Conservation (phyloP, 805 yeast species). For the Lipomyces anomalus region DNA sequence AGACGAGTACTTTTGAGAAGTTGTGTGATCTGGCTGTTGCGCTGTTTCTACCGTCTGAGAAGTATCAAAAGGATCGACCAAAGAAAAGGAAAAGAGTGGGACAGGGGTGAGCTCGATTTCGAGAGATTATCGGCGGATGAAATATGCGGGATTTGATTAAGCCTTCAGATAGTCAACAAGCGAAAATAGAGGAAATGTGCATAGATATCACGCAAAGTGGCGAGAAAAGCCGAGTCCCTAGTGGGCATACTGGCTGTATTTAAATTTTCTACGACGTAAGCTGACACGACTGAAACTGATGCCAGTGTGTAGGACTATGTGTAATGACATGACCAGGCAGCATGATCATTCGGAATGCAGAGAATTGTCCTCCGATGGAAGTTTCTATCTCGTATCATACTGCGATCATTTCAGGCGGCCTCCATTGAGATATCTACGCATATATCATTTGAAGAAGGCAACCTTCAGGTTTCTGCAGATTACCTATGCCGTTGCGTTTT, state of each 20-base stretch:
- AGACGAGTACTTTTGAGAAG: too few species aligned
- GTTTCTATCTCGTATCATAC: constrained; percentile 3
- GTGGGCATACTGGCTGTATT: constrained; percentile 6
- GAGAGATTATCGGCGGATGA: too few species aligned
- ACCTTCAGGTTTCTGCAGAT: constrained; percentile 2
- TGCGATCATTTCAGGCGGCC: constrained; percentile 13
- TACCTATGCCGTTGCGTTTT: constrained; percentile 2
- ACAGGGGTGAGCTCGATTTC: too few species aligned
- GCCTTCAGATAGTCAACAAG: too few species aligned
- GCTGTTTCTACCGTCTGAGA: too few species aligned
- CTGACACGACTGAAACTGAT: constrained; percentile 5
- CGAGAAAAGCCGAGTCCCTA: too few species aligned
- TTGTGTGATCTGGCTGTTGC: too few species aligned
- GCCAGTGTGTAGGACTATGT: neutral
- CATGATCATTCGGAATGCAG: constrained; percentile 17
- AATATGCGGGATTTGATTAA: too few species aligned
- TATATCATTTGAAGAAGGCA: constrained; percentile 5
- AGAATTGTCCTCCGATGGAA: constrained; percentile 17
- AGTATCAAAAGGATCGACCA: too few species aligned
- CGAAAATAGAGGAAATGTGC: too few species aligned
- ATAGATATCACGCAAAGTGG: too few species aligned
- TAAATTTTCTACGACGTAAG: constrained; percentile 14
- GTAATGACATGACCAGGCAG: neutral
- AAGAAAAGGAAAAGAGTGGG: too few species aligned
- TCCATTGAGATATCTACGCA: constrained; percentile 11